phyloP scores from a whole-genome alignment of 2,329 filamentous ascomycete genomes.

The Diaporthe longicolla region DNA sequence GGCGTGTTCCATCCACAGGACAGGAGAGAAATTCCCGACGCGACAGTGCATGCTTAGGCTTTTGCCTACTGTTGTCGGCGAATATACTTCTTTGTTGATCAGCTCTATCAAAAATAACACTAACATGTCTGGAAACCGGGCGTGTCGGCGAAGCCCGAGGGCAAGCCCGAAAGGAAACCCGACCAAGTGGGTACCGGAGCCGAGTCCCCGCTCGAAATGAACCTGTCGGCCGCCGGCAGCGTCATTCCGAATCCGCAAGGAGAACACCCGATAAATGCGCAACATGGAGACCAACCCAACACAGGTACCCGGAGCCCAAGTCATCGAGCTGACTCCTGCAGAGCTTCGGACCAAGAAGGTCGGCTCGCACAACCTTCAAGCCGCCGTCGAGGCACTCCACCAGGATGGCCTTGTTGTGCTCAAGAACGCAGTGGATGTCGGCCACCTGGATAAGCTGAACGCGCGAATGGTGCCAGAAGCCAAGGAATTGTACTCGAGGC shows the following conservation, averaged over 20 bases:
- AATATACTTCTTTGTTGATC: too few relatives aligned
- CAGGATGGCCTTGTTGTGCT: conserved; percentile 55
- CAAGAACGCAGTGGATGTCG: conserved; percentile 52
- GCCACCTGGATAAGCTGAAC: conserved; percentile 53
- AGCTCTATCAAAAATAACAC: too few relatives aligned
- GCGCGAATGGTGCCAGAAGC: conserved; percentile 54
- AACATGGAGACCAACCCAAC: not conserved
- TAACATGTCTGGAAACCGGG: too few relatives aligned
- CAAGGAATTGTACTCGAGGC: conserved; percentile 46
- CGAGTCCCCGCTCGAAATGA: conserved; percentile 23
- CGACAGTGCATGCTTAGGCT: too few relatives aligned
- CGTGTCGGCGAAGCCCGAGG: not conserved
- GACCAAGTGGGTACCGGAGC: not conserved
- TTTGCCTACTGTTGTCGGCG: not conserved
- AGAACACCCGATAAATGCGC: not conserved
- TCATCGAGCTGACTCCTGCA: conserved; percentile 29
- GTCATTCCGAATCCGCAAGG: not conserved
- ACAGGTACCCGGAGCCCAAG: not conserved
- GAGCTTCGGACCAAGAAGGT: conserved; percentile 22
- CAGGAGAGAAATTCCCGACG: too few relatives aligned
- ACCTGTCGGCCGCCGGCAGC: not conserved
- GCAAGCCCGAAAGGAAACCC: not conserved
- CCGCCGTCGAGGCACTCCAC: conserved; percentile 53
- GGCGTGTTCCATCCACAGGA: too few relatives aligned
- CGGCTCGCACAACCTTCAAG: conserved; percentile 48